phyloP scores from a whole-genome alignment of 371 early-diverging fungal genomes.

The Parasitella parasitica region DNA sequence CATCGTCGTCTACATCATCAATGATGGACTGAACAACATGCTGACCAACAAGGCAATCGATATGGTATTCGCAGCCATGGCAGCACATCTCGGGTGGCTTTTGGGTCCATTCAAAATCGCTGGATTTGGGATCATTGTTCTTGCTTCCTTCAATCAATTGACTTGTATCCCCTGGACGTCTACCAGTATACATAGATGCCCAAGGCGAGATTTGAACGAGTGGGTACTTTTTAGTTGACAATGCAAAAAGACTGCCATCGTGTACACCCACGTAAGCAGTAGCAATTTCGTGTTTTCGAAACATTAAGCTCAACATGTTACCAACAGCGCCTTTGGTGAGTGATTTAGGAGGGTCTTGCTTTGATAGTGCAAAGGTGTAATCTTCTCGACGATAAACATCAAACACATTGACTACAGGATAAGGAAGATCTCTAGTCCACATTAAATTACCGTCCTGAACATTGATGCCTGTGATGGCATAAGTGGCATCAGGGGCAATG shows the following conservation, averaged over 20 bases:
- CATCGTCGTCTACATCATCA: conserved; percentile 3
- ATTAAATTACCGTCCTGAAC: conserved; percentile 23
- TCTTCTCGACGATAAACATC: conserved; percentile 43
- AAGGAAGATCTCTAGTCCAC: conserved; percentile 34
- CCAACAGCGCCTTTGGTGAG: conserved; percentile 33
- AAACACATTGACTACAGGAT: conserved; percentile 41
- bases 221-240: conserved; percentile 61
- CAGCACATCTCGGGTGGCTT: conserved; percentile 26
- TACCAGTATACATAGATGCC: conserved; percentile 41
- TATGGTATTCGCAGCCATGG: conserved; percentile 37
- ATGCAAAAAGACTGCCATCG: conserved; percentile 57
- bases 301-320: conserved; percentile 17
- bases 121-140: background rate
- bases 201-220: conserved; percentile 47
- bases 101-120: conserved; percentile 11
- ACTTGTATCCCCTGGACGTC: conserved; percentile 29
- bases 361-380: conserved; percentile 30
- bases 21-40: conserved; percentile 20
- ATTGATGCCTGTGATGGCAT: conserved; percentile 37
- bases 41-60: conserved; percentile 34
- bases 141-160: conserved; percentile 22
- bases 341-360: conserved; percentile 32
- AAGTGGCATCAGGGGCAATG: conserved; percentile 39
- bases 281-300: background rate
- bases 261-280: conserved; percentile 58